Evolutionary conservation across 148 eudicot genomes (phyloP), one percentile per base, ranked within the genome.

Genomic region (Rhododendron henanense): DNA sequence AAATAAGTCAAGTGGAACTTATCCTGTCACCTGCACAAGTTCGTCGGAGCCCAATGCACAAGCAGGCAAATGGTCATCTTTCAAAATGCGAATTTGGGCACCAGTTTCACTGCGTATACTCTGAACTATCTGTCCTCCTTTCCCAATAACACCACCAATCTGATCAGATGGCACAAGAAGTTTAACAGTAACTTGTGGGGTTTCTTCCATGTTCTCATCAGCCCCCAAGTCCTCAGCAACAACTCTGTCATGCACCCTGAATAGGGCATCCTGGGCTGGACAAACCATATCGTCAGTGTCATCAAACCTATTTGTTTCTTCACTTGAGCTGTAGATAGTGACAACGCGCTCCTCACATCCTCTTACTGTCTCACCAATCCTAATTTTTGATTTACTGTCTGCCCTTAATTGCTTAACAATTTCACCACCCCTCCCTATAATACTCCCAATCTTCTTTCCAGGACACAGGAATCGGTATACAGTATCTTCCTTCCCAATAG

Each of bases 341-440:
- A 95, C 95, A 73, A 94, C 98, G 28, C 99, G 94, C 78, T 97
- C 98, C 0, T 93, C 98, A 86, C 92, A 90, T 61, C 97, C 99
- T 4, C 92, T 90, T 79, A 97, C 97, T 1, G 99, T 89, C 90
- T 97, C 99, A 75, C 99, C 94, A 79, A 97, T 95, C 85, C 98
- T 94, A 83, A 97, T 94, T 87, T 94, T 97, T 31, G 99, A 81
- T 86, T 93, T 95, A 10, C 94, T 95, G 71, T 97, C 99, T 48
- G 71, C 83, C 85, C 99, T 90, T 61, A 97, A 87, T 85, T 97
- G 98, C 87, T 97, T 97, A 78, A 94, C 94, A 79, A 97, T 97
- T 81, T 97, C 99, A 39, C 99, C 99, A 48, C 99, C 99, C 92
- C 96, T 94, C 53, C 99, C 99, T 77, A 97, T 97, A 82, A 97